A percentile compares a stretch with the other conserved stretches of the same genome.
phyloP scores from a whole-genome alignment of 306 rosid species.

The Gastrolobium bilobum region DNA sequence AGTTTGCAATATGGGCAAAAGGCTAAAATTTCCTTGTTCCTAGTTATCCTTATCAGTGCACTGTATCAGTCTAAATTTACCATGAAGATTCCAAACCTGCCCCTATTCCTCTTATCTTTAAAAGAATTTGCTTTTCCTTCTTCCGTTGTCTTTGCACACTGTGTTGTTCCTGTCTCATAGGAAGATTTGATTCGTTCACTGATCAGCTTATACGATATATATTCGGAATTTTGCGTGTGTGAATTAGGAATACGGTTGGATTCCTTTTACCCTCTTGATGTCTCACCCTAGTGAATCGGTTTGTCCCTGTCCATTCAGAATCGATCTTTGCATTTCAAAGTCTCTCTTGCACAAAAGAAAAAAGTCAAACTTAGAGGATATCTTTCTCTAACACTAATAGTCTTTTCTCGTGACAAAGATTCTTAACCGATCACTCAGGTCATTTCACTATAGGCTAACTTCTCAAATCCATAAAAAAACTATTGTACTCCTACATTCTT shows the following conservation, averaged over 20 bases:
- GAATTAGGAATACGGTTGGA: background rate
- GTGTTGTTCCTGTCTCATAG: background rate
- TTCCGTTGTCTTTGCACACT: background rate
- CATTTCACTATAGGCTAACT: too few relatives aligned
- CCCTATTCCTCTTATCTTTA: background rate
- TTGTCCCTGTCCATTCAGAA: conserved; percentile 27
- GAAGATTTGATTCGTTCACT: background rate
- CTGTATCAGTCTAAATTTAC: background rate
- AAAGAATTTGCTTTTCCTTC: conserved; percentile 28
- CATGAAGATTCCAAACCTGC: background rate
- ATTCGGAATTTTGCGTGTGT: background rate
- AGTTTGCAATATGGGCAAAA: background rate
- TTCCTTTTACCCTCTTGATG: background rate
- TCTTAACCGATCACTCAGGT: too few relatives aligned
- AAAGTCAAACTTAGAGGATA: background rate
- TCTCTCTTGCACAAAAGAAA: background rate
- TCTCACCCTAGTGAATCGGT: conserved; percentile 1
- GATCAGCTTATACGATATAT: background rate
- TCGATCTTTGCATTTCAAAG: conserved; percentile 11
- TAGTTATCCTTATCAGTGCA: background rate
- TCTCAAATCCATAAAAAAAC: too few relatives aligned
- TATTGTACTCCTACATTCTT: too few relatives aligned
- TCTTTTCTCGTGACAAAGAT: too few relatives aligned
- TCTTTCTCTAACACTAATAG: too few relatives aligned
- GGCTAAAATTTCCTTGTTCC: background rate